A percentile compares a stretch with the other conserved stretches of the same genome.
phyloP scores from a whole-genome alignment of 1,284 basidiomycete species.

The Austropuccinia psidii region DNA sequence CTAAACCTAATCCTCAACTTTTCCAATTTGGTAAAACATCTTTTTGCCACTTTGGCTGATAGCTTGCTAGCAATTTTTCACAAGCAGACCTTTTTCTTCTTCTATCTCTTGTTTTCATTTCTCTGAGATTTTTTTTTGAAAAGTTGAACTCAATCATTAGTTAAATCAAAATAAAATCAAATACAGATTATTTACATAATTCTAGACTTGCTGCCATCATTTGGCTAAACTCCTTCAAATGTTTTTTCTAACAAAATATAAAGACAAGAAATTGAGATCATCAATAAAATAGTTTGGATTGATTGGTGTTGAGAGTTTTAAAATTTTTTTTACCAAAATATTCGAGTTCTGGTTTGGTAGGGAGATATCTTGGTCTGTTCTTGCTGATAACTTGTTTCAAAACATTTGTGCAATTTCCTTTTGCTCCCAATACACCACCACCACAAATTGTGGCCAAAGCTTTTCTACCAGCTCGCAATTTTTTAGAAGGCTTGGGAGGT shows the following conservation, averaged over 20 bases:
- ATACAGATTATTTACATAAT: not conserved
- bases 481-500: constrained; percentile 22
- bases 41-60: constrained; percentile 18
- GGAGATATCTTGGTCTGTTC: constrained; percentile 43
- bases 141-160: too few relatives aligned
- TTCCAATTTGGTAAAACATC: constrained; percentile 31
- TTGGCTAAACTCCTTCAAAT: constrained; percentile 5
- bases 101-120: not conserved
- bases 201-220: constrained; percentile 25
- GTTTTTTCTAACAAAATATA: not conserved
- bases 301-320: not conserved
- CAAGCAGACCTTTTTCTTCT: not conserved
- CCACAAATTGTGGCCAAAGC: constrained; percentile 11
- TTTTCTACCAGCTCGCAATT: constrained; percentile 3
- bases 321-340: constrained; percentile 38
- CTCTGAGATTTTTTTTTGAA: not conserved
- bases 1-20: not conserved
- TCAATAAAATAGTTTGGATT: not conserved
- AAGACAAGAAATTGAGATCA: not conserved
- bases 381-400: constrained; percentile 42
- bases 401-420: constrained; percentile 36
- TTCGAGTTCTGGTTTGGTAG: constrained; percentile 42
- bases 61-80: not conserved
- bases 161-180: too few relatives aligned
- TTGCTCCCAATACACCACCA: constrained; percentile 22